Base-by-base conservation (phyloP, 257 asterid species). In the Nicotiana obtusifolia region DNA sequence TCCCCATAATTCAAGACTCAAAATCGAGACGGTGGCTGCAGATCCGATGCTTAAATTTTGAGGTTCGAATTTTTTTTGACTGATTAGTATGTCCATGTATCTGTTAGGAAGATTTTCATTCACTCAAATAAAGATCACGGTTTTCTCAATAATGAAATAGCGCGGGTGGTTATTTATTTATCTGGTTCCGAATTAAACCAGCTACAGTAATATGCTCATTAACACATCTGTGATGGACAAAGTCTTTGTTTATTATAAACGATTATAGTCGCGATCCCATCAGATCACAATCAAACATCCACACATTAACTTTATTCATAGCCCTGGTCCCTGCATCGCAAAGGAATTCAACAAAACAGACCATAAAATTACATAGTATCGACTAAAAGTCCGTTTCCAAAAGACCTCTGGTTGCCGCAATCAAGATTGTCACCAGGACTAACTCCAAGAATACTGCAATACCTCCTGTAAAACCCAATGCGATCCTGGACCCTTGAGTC, bases 381-480 rank as follows among this genome's bases (percentile, higher is more conserved):
- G 9, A 49, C 35, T 69, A 69, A 47, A 7, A 44, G 62, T 24
- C 79, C 62, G 1, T 73, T 73, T 1, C 52, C 65, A 80, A 31
- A 84, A 7, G 83, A 81, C 14, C 82, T 81, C 35, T 87, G 90
- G 10, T 59, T 71, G n/a, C 71, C 30, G 13, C 89, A 87, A 22
- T 87, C 83, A 33, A 84, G 60, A 56, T 84, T 87, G 22, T 78
- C 52, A 2, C 90, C 88, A 10, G 82, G 80, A 4, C 68, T 33
- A 31, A 87, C 82, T 19, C 85, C 84, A 1, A 87, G 61, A 2
- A 83, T 62, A 19, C 57, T 81, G 2, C 86, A 84, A 28, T 84
- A 87, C 7, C 86, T 65, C 24, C 64, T 64, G 13, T 76, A 87
- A 66, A 87, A 87, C 1, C 90, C 90, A 49, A 87, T 83, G 10